Evolutionary conservation across 139 green algal species (phyloP), one percentile per base, ranked within the genome.

Genomic region (Chlamydomonas sphaeroides): DNA sequence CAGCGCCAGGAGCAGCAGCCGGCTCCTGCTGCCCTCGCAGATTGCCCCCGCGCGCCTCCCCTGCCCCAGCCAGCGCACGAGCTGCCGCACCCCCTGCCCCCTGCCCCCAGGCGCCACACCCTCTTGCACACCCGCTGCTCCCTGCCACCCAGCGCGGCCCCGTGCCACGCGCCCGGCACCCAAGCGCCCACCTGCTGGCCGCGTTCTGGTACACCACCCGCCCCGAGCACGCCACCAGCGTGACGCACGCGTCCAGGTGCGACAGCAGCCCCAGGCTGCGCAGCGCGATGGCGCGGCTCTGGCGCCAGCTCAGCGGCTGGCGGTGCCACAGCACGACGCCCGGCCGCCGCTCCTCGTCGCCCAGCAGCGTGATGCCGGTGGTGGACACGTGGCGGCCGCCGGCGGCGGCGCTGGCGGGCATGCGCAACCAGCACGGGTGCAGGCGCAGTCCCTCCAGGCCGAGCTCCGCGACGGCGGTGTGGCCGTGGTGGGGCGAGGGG

Each of bases 361-460:
- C 51, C 14, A 10, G 11, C 45, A 53, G 45, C 45, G 14, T 53
- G 45, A 53, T 53, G 45, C 11, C 45, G 14, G 53, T 8, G 21
- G 53, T 8, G 21, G 53, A 30, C 5, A 10, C 5, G 53, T 62
- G 11, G 45, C 53, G 17, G 17, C 53, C 21, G 53, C 15, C 23
- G 17, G 23, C 28, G 28, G 26, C 2, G 28, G 5, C 11, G 57
- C 57, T 36, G 25, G 6, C 5, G 28, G 5, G 26, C 11, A 35
- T 10, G 5, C 8, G 15, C 17, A 76, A 11, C 68, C 68, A 76
- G 45, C n/a, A 42, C 8, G 68, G 68, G 45, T 76, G 68, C 68
- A 76, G 68, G 17, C 68, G 68, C 42, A 76, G 68, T 1, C 68
- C 68, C 68, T 76, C 68, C 17, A 76, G 45, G 15, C 68, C 68